A percentile compares a stretch with the other conserved stretches of the same genome.
These are phyloP conservation scores for Kazachstania martiniae DNA, from an alignment of 805 yeast genomes.

Conservation along the genomic window DNA sequence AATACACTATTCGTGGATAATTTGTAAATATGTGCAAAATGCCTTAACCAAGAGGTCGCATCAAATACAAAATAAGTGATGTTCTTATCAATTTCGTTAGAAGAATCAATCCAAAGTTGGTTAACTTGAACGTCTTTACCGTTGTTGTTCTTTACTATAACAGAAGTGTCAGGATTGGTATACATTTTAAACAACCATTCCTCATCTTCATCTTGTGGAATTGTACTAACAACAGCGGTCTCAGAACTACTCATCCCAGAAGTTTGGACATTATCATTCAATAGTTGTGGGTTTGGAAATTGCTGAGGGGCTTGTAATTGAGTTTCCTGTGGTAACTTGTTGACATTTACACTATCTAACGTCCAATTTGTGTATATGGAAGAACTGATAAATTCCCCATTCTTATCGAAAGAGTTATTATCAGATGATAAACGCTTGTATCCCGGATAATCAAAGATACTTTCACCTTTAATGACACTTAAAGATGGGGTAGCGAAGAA, in stretches of 20 bases:
- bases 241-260: background rate
- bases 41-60: constrained; percentile 73
- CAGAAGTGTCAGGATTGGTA: constrained; percentile 8
- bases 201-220: constrained; percentile 9
- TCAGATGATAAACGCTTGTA: constrained; percentile 21
- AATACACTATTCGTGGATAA: constrained; percentile 51
- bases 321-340: background rate
- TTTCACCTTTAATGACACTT: constrained; percentile 20
- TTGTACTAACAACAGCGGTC: no score
- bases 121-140: constrained; percentile 1
- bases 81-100: constrained; percentile 37
- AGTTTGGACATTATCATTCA: background rate
- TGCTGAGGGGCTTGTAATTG: background rate
- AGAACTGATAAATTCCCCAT: constrained; percentile 26
- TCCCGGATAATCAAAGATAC: constrained; percentile 25
- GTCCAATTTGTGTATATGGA: constrained; percentile 25
- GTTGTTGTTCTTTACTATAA: background rate
- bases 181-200: constrained; percentile 11
- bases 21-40: constrained; percentile 66
- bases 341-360: constrained; percentile 5
- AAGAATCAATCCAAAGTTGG: constrained; percentile 6
- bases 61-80: constrained; percentile 55
- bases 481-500: constrained; percentile 11
- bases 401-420: constrained; percentile 23
- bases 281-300: no score